Base-by-base conservation (phyloP, 106 monocot species). In the Dioscorea alata region DNA sequence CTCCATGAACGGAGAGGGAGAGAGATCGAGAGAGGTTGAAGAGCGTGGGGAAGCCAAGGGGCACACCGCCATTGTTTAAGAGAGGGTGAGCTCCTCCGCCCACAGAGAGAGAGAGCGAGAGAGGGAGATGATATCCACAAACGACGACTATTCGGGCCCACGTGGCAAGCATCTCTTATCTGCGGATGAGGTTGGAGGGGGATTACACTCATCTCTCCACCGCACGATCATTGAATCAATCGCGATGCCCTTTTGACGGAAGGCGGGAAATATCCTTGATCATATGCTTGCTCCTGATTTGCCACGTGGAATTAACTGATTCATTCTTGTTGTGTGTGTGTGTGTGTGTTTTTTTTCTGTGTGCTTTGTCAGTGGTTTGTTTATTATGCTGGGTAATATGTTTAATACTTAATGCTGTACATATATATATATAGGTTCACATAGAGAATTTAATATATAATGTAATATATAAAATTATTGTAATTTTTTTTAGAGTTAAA, bases 1-100 rank as follows among this genome's bases (percentile, higher is more conserved):
- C 70, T 71, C 70, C 70, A 71, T 69, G 5, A 9, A 60, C 24
- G n/a, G 19, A 56, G 54, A 56, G 0, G n/a, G 5, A 19, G 54
- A 19, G 16, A 19, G 16, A 56, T 16, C 54, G 2, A 19, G 54
- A 56, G 19, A 18, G 19, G 2, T 56, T 6, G 54, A 18, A 15
- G 54, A 16, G 54, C 42, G 12, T 56, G 12, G 54, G 2, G 13
- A 56, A 4, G 13, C 54, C 42, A 4, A 56, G 16, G 54, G 15
- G 19, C 19, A 56, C 16, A 19, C 10, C 2, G 54, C 8, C n/a
- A 14, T 16, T 56, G 54, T 18, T 16, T 16, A 56, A 56, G 54
- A 0, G 54, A 10, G 19, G 6, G 54, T 6, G 54, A n/a, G n/a
- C n/a, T n/a, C n/a, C 16, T 56, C 19, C 5, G 54, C 28, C 3